A percentile compares a stretch with the other conserved stretches of the same genome.
Conservation (phyloP, 257 asterid genomes). For the Dorcoceras hygrometricum region DNA sequence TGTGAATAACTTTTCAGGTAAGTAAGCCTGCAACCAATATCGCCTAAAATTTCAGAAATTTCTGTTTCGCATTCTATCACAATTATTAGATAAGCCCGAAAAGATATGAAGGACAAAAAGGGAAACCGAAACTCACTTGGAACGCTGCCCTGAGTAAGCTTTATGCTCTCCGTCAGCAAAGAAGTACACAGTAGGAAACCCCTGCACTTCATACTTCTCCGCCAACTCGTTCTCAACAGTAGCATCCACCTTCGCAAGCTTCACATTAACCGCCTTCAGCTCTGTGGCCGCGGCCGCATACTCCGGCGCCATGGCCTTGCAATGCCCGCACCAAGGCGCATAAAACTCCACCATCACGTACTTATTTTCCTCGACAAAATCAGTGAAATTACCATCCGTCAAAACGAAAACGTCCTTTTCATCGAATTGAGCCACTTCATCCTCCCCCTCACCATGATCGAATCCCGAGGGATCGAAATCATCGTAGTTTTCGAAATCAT, state of each 20-base stretch:
- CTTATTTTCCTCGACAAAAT: conserved; percentile 57
- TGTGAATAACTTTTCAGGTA: no score
- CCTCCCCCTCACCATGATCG: conserved; percentile 33
- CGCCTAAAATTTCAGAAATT: background rate
- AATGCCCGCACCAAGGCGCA: conserved; percentile 99
- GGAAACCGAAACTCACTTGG: conserved; percentile 55
- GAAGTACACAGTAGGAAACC: conserved; percentile 74
- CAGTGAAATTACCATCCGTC: conserved; percentile 70
- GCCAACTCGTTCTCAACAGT: conserved; percentile 67
- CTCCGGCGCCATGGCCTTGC: conserved; percentile 84
- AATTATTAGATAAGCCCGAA: background rate
- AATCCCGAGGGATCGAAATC: conserved; percentile 49
- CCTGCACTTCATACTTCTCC: conserved; percentile 75
- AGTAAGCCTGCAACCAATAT: background rate
- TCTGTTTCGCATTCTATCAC: background rate
- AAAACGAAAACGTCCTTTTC: conserved; percentile 79
- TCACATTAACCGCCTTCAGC: conserved; percentile 56
- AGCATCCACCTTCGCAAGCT: conserved; percentile 89
- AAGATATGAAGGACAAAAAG: background rate
- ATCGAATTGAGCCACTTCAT: conserved; percentile 40
- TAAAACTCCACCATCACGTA: conserved; percentile 93
- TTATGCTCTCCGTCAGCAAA: conserved; percentile 79
- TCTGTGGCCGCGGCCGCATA: conserved; percentile 97
- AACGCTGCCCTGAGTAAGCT: conserved; percentile 68
- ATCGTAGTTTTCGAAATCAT: conserved; percentile 41